These are phyloP conservation scores for Carpinus viminea DNA, from an alignment of 306 rosid genomes.

Conservation along the genomic window DNA sequence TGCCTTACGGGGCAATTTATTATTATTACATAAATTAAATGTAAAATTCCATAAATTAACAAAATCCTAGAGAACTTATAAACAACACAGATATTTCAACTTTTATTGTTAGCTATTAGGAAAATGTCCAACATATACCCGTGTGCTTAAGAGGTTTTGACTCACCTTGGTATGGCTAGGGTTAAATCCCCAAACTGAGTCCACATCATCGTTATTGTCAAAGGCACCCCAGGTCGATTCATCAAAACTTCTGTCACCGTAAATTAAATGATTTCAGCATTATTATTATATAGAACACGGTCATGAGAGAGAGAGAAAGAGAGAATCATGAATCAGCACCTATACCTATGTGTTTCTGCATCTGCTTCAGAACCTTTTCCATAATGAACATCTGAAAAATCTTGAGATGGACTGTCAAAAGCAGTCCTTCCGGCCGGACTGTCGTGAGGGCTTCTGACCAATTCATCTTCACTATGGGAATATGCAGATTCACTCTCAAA, in stretches of 20 bases:
- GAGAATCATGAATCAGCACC: background rate
- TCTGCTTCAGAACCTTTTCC: slow-evolving; percentile 61
- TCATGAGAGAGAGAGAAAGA: slow-evolving; percentile 6
- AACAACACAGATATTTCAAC: background rate
- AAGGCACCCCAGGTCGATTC: slow-evolving; percentile 90
- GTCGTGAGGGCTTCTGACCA: slow-evolving; percentile 67
- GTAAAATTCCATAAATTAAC: background rate
- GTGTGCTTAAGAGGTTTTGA: slow-evolving; percentile 15
- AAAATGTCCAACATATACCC: slow-evolving; percentile 3
- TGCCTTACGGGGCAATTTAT: background rate
- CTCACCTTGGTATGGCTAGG: slow-evolving; percentile 66
- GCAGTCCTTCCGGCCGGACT: slow-evolving; percentile 68
- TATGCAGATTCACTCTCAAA: slow-evolving; percentile 64
- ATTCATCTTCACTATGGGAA: slow-evolving; percentile 63
- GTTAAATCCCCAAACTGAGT: slow-evolving; percentile 88
- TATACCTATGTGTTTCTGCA: slow-evolving; percentile 67
- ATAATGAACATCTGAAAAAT: slow-evolving; percentile 51
- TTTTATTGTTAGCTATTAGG: background rate
- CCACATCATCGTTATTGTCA: slow-evolving; percentile 80
- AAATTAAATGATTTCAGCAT: slow-evolving; percentile 28
- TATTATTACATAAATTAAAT: background rate
- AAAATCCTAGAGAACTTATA: background rate
- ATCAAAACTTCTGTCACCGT: slow-evolving; percentile 66
- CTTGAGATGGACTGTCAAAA: slow-evolving; percentile 64
- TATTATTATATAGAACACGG: slow-evolving; percentile 26